Base-by-base conservation (phyloP, 2,329 filamentous ascomycete species). In the Penicillium sp. region DNA sequence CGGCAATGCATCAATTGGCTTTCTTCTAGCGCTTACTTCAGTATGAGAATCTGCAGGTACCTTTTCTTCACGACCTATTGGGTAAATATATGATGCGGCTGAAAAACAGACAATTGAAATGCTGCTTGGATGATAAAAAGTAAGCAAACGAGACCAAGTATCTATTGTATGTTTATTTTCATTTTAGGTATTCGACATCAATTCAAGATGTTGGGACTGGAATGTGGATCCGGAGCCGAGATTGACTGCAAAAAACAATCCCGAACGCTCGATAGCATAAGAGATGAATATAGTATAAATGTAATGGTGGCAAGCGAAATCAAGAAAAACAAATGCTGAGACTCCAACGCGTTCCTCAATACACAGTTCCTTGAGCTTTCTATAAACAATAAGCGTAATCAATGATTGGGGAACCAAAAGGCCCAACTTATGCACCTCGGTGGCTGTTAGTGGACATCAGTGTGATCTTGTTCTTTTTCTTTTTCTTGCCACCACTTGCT, bases 391-490 rank as follows among this genome's bases (percentile, higher is more conserved):
- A 26, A 53, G 52, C 33, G 19, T 31, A 22, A 37, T 29, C 26
- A 29, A 43, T 44, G 37, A 33, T 22, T 22, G 2, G 13, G 19
- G 27, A 13, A n/a, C 37, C 41, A 21, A 45, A 29, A 5, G 43
- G 4, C 21, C 19, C 24, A n/a, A 31, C 75, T 22, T 70, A 84
- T 55, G 84, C 84, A 27, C 82, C 84, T 68, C 84, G 76, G 62
- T 84, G 76, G 44, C 80, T 84, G 65, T 84, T 86, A 27, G 86
- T 88, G 58, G 84, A 86, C 86, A 88, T 88, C 57, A 88, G 69
- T 10, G 85, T 88, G 55, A 88, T 88, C 75, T 88, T 88, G 76
- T 86, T 86, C 44, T 80, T 82, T 72, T 87, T 88, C 76, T 87
- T 87, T 72, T 84, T 84, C 71, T 84, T 85, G 43, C 80, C 65